These are phyloP conservation scores for Hemileia vastatrix DNA, from an alignment of 1,284 basidiomycete genomes.

Conservation along the genomic window DNA sequence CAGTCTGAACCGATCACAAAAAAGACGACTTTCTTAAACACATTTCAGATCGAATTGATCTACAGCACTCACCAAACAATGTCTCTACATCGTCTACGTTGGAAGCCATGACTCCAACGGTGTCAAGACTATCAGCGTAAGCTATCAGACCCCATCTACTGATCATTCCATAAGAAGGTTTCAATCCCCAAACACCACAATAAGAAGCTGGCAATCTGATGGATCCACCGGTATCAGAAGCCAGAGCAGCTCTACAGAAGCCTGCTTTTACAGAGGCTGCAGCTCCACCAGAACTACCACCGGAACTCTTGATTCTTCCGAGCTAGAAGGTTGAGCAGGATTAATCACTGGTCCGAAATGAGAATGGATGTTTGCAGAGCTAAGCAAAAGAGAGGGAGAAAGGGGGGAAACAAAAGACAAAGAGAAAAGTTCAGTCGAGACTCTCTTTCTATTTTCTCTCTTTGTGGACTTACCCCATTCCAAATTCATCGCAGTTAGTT, in stretches of 20 bases:
- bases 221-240: conserved; percentile 92
- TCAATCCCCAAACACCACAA: conserved; percentile 81
- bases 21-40: not conserved
- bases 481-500: no score
- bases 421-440: no score
- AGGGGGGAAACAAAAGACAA: no score
- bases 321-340: conserved; percentile 50
- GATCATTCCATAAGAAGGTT: conserved; percentile 86
- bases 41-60: not conserved
- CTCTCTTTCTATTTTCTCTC: no score
- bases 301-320: conserved; percentile 52
- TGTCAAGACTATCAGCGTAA: conserved; percentile 89
- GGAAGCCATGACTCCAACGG: conserved; percentile 70
- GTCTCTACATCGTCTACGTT: conserved; percentile 51
- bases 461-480: no score
- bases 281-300: conserved; percentile 73
- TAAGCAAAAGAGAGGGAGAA: conserved; percentile 36
- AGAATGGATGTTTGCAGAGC: conserved; percentile 63
- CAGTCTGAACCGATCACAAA: not conserved
- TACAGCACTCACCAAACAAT: conserved; percentile 56
- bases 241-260: conserved; percentile 68
- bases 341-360: conserved; percentile 68
- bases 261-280: conserved; percentile 69
- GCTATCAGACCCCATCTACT: conserved; percentile 86
- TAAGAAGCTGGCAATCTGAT: conserved; percentile 85